Conservation (phyloP, 1,139 yeast genomes). For the Groenewaldozyma sp. region DNA sequence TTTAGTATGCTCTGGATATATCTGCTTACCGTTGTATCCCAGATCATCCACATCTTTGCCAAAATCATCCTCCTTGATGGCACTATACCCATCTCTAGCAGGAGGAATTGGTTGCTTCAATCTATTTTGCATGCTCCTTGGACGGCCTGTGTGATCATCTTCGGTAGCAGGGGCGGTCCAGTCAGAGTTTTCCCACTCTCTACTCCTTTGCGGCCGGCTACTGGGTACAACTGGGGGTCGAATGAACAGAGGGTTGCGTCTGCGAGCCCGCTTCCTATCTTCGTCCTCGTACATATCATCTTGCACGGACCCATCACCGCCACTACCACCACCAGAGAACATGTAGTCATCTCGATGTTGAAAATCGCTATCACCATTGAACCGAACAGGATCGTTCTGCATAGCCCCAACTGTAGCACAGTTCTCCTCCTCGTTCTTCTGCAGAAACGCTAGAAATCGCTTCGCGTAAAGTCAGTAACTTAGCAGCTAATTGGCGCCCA, state of each 20-base stretch:
- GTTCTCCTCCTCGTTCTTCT: slow-evolving; percentile 12
- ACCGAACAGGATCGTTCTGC: slow-evolving; percentile 14
- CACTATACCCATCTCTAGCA: slow-evolving; percentile 1
- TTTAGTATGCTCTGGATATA: not conserved
- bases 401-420: slow-evolving; percentile 11
- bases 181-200: not conserved
- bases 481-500: not conserved
- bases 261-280: not conserved
- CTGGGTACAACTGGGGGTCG: not conserved
- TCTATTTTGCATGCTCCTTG: not conserved
- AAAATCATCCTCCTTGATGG: slow-evolving; percentile 3
- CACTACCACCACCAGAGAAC: slow-evolving; percentile 15
- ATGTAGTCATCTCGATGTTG: slow-evolving; percentile 19
- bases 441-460: slow-evolving; percentile 8
- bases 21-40: not conserved
- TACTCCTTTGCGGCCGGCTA: too few relatives aligned
- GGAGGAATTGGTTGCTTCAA: slow-evolving; percentile 1
- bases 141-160: not conserved
- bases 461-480: not conserved
- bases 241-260: slow-evolving; percentile 1
- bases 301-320: slow-evolving; percentile 9
- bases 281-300: slow-evolving; percentile 6
- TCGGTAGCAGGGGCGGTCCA: not conserved
- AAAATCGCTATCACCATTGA: slow-evolving; percentile 18
- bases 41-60: not conserved